Percentiles rank a stretch among this genome's conserved stretches.
These are phyloP conservation scores for Magnaporthiopsis poae DNA, from an alignment of 2,329 filamentous ascomycete genomes.

Conservation along the genomic window DNA sequence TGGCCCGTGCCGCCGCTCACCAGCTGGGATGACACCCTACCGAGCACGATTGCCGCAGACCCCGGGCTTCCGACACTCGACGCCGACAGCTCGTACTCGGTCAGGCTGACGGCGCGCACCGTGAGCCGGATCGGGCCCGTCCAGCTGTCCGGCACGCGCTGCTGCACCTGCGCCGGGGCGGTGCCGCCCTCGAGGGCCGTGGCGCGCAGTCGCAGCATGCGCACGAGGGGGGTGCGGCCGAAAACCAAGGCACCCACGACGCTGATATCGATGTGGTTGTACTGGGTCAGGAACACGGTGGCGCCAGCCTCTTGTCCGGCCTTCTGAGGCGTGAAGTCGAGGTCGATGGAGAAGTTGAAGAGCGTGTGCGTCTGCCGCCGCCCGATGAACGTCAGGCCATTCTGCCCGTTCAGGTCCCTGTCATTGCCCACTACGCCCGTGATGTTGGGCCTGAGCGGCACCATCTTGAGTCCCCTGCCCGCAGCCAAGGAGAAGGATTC, in stretches of 20 bases:
- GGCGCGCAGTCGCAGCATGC: constrained; percentile 7
- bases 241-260: constrained; percentile 15
- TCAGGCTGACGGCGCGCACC: constrained; percentile 20
- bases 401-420: constrained; percentile 16
- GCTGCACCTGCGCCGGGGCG: constrained; percentile 14
- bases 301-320: constrained; percentile 23
- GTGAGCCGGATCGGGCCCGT: constrained; percentile 18
- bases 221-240: constrained; percentile 2
- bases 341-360: constrained; percentile 23
- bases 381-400: constrained; percentile 22
- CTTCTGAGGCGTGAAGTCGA: constrained; percentile 18
- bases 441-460: constrained; percentile 20
- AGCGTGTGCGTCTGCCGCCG: constrained; percentile 23
- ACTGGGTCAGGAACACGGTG: constrained; percentile 24
- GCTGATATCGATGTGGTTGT: constrained; percentile 24
- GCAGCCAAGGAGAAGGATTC: constrained; percentile 19
- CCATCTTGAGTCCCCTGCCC: constrained; percentile 17
- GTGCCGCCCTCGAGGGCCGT: constrained; percentile 12
- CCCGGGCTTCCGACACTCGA: constrained; percentile 14
- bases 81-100: constrained; percentile 22
- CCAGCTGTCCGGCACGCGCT: constrained; percentile 5
- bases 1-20: constrained; percentile 24
- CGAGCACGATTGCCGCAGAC: constrained; percentile 14
- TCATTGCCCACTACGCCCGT: constrained; percentile 14
- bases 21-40: constrained; percentile 20